phyloP scores from a whole-genome alignment of 768 basidiomycete genomes.

The Amanita thiersii region DNA sequence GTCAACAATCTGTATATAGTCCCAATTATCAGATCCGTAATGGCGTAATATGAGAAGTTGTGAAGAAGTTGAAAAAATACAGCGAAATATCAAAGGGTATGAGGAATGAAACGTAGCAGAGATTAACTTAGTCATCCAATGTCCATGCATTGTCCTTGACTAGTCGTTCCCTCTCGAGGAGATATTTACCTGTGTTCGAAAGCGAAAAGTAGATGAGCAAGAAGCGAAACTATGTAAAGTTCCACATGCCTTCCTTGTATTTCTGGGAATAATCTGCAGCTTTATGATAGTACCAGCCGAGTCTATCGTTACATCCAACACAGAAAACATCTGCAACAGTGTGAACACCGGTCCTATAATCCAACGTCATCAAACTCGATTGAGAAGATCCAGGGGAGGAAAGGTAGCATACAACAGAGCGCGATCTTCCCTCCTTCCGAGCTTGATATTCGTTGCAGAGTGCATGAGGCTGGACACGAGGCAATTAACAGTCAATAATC shows the following conservation, averaged over 20 bases:
- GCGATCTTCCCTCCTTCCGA: constrained; percentile 69
- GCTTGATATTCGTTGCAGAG: constrained; percentile 66
- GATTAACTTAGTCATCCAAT: constrained; percentile 39
- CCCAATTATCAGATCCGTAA: too few relatives aligned
- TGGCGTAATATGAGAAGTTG: too few relatives aligned
- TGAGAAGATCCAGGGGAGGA: constrained; percentile 3
- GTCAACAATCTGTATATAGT: too few relatives aligned
- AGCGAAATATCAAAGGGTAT: too few relatives aligned
- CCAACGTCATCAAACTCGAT: constrained; percentile 1
- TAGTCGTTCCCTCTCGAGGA: constrained; percentile 72
- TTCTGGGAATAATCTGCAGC: constrained; percentile 71
- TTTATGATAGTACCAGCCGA: constrained; percentile 82
- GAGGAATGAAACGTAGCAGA: too few relatives aligned
- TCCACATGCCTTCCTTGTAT: constrained; percentile 69
- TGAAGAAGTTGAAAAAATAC: too few relatives aligned
- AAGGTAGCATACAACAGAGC: constrained; percentile 46
- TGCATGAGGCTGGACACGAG: constrained; percentile 53
- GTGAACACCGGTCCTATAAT: constrained; percentile 67
- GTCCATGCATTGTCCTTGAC: constrained; percentile 80
- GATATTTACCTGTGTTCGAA: constrained; percentile 57
- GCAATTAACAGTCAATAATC: background rate
- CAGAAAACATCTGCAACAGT: constrained; percentile 79
- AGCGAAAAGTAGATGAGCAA: background rate
- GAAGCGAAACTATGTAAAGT: background rate
- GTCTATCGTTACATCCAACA: constrained; percentile 65